Evolutionary conservation across 331 rosid species (phyloP), one percentile per base, ranked within the genome.

Genomic region (Quercus phellos): DNA sequence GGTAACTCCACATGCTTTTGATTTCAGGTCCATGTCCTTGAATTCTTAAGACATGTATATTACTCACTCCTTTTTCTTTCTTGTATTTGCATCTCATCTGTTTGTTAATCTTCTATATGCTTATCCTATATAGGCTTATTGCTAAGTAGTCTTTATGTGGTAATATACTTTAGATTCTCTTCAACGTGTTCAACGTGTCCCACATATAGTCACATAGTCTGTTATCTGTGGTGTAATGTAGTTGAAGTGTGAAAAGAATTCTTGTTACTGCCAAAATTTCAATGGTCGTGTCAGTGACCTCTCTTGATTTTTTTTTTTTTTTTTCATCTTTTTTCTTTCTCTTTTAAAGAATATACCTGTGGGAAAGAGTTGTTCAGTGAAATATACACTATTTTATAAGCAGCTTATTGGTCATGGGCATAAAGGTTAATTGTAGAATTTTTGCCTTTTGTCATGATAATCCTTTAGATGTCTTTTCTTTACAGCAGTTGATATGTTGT

Each of bases 1-100:
- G 96, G 96, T 90, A 79, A 75, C 14, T 80, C 74, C 43, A 34
- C 58, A 56, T 73, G 67, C 66, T 50, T 70, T 63, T 77, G 27
- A 69, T 60, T 34, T 59, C 55, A 79, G 66, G 70, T 61, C 56
- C 32, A 24, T 13, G 18, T 42, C 75, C 27, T 64, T 71, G 29
- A 18, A 2, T 50, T 76, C 77, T 76, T 55, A 58, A 56, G 42
- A 55, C 53, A n/a, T 61, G 55, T 81, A 72, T 54, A 38, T 60
- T 72, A 13, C 55, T 14, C 78, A 14, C 54, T 42, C 13, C 38
- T 12, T 6, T 59, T 53, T 30, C 54, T 3, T 74, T 27, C 38
- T 61, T 24, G 2, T 18, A 38, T 18, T 14, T 19, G 21, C 42
- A 21, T 59, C 14, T 60, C 70, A 50, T 68, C 30, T 13, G 24